phyloP scores from a whole-genome alignment of 148 eudicot genomes.

The Camellia japonica region DNA sequence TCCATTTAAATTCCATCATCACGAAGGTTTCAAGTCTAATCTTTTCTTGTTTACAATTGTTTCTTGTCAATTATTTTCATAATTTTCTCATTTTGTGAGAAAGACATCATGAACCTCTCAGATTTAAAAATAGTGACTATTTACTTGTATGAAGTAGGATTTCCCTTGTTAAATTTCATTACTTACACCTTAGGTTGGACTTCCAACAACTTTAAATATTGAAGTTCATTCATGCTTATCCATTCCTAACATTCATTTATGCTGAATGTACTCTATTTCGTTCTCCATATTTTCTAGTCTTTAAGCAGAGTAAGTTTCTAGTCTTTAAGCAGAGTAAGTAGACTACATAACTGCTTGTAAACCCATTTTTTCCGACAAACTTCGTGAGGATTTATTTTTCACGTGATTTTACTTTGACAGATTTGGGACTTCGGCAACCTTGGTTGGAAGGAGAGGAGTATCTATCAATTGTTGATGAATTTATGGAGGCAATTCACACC shows the following conservation, averaged over 20 bases:
- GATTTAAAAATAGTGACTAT: not conserved
- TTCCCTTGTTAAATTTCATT: not conserved
- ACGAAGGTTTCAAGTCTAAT: no score
- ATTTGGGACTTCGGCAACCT: conserved; percentile 88
- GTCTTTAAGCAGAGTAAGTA: not conserved
- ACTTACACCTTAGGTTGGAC: not conserved
- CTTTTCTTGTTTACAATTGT: no score
- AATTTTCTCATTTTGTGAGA: no score
- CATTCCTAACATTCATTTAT: not conserved
- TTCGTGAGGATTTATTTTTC: conserved; percentile 13
- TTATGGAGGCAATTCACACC: conserved; percentile 89
- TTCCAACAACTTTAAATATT: not conserved
- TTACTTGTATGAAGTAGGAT: not conserved
- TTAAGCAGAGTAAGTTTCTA: not conserved
- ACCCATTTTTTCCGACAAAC: not conserved
- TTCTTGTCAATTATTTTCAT: no score
- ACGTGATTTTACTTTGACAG: conserved; percentile 42
- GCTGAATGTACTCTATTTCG: not conserved
- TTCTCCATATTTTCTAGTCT: not conserved
- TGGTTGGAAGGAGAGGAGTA: conserved; percentile 96
- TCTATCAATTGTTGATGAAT: conserved; percentile 79
- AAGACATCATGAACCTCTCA: not conserved
- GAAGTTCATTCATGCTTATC: not conserved
- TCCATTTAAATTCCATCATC: no score
- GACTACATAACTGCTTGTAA: not conserved